Evolutionary conservation across 129 eudicot species (phyloP), one percentile per base, ranked within the genome.

Genomic region (Smallanthus sonchifolius): DNA sequence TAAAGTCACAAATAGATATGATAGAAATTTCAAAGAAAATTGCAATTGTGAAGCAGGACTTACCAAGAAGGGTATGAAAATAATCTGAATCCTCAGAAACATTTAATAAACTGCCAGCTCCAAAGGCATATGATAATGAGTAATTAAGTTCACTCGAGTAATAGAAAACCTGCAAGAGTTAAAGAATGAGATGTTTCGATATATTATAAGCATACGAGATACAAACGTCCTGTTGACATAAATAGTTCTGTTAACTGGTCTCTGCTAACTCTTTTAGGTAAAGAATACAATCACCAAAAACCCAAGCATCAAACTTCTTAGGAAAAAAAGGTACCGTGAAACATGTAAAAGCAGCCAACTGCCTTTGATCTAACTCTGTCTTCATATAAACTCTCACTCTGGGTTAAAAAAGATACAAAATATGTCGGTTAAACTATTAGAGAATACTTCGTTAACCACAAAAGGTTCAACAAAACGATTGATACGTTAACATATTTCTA

Each of bases 81-180:
- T 90, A 94, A 79, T 94, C 96, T n/a, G 97, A 86, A 54, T 94
- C 96, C 89, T 90, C 98, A 10, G 97, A 83, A 65, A 94, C 96
- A 77, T 94, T 96, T 83, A 94, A 94, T 4, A 86, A 87, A 39
- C 88, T 81, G 65, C 98, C 98, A 71, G 98, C 98, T 82, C 98
- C 98, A 57, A 90, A 89, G 54, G 97, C 97, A 83, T 90, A 94
- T 30, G 96, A 81, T 56, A 94, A 67, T 1, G 98, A 90, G 80
- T 94, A 97, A 74, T 86, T 83, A 24, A 83, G 84, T 74, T 94
- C 98, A 68, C 92, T 92, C 90, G 90, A 80, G 79, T 59, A 92
- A 65, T 2, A 92, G 80, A 87, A 86, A 70, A 87, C 92, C 98
- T 92, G 84, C 49, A 47, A 28, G 65, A 5, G 11, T 38, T 38